Percentiles rank a stretch among this genome's conserved stretches.
Evolutionary conservation across 192 early-diverging fungal species (phyloP).

Genomic region (Coemansia biformis): DNA sequence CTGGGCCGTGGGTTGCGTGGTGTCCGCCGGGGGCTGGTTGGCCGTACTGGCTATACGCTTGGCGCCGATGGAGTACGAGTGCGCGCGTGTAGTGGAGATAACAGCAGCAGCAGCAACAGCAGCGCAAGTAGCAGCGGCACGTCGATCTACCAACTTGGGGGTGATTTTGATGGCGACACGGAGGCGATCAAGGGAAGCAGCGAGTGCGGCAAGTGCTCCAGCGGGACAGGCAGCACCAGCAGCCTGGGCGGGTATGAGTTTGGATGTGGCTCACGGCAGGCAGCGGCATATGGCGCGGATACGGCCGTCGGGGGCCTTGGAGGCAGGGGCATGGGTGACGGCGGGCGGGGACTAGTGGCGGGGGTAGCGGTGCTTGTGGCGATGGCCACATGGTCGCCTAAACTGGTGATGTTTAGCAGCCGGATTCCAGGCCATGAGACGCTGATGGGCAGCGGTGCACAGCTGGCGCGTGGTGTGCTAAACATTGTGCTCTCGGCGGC

Average conservation of each 20-base stretch:
- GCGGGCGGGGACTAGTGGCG: conserved; percentile 1
- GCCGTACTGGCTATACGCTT: background rate
- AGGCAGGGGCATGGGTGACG: no score
- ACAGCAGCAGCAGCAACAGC: background rate
- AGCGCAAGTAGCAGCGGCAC: conserved; percentile 1
- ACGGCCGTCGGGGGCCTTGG: no score
- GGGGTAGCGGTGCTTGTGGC: conserved; percentile 3
- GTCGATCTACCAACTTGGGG: background rate
- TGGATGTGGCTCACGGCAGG: no score
- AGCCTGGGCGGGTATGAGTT: background rate
- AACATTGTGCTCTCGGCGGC: conserved; percentile 10
- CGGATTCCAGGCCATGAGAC: background rate
- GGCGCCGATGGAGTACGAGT: background rate
- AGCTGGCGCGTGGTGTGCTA: background rate
- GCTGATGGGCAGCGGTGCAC: background rate
- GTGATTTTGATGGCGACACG: background rate
- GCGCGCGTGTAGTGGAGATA: background rate
- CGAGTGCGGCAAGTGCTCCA: conserved; percentile 1
- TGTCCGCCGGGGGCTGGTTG: background rate
- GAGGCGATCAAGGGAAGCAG: background rate
- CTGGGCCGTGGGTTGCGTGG: background rate
- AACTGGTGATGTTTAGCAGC: conserved; percentile 7
- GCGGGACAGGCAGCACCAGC: conserved; percentile 6
- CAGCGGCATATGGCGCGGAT: no score
- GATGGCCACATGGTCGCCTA: conserved; percentile 21